Evolutionary conservation across 2,329 filamentous ascomycete genomes (phyloP), one percentile per base, ranked within the genome.

Genomic region (Dendryphion nanum): DNA sequence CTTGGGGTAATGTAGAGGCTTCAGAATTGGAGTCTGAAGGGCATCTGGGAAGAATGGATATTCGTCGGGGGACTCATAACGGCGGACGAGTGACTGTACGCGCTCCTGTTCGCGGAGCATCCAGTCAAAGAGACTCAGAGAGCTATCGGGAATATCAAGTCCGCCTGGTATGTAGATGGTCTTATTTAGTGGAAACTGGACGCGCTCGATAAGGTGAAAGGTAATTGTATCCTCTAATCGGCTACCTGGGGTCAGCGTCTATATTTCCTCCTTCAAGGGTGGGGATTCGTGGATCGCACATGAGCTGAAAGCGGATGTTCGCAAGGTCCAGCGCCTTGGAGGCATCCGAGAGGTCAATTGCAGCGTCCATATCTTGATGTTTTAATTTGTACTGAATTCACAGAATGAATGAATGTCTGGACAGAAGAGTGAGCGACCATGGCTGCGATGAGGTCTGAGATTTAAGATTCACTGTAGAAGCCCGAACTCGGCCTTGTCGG

Each of bases 181-280:
- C 61, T 79, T 75, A 72, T 96, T 97, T 49, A 94, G 78, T 4
- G 91, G 89, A 67, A 97, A 98, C 67, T 98, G 93, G n/a, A 91
- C 91, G 28, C 93, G 85, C 71, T 98, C 93, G 60, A 97, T 97
- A 26, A 98, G 76, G 69, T 95, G 86, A 69, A 95, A 96, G 51
- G 88, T 95, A 61, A 98, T 97, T 45, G 91, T 97, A 63, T 98
- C 93, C 72, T 98, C 93, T 14, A 97, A 78, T 15, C 93, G 93
- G 60, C 93, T 98, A 59, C 34, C 6, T 13, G 23, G 23, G 10
- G 23, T 26, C n/a, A 26, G 23, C 23, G n/a, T n/a, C n/a, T n/a
- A n/a, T n/a, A n/a, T n/a, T n/a, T n/a, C n/a, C n/a, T 8, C n/a
- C 23, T 8, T 26, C 23, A n/a, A 26, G 23, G 23, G 23, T 14